Conservation (phyloP, 2,329 filamentous ascomycete species). For the Colletotrichum camelliae region DNA sequence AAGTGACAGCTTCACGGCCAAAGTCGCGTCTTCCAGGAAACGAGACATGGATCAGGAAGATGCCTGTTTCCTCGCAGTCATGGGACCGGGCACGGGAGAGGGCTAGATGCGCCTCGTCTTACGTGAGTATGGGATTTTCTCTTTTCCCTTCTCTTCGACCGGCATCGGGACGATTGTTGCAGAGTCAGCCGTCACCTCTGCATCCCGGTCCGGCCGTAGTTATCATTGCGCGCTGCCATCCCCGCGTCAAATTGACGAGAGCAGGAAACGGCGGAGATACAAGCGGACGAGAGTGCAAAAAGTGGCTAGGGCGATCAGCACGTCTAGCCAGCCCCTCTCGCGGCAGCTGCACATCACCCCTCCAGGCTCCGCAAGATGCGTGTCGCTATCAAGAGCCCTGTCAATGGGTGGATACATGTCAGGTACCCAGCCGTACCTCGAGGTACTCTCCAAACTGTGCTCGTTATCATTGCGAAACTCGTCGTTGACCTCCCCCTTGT, state of each 20-base stretch:
- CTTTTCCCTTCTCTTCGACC: background rate
- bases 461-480: conserved; percentile 6
- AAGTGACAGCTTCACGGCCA: conserved; percentile 13
- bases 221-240: background rate
- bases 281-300: background rate
- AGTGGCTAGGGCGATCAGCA: conserved; percentile 11
- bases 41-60: background rate
- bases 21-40: background rate
- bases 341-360: conserved; percentile 21
- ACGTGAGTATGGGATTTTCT: conserved; percentile 11
- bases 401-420: background rate
- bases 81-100: conserved; percentile 1
- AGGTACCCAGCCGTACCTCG: conserved; percentile 12
- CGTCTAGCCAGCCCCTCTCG: conserved; percentile 13
- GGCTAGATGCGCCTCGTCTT: conserved; percentile 11
- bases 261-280: conserved; percentile 2
- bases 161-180: background rate
- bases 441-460: conserved; percentile 6
- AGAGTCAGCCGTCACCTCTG: background rate
- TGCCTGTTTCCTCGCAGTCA: conserved; percentile 7
- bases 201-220: background rate
- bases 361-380: conserved; percentile 9
- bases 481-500: background rate
- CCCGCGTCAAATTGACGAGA: background rate
- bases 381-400: conserved; percentile 19